phyloP scores from a whole-genome alignment of 176 grass and related monocot genomes.

The Triticum timopheevii region DNA sequence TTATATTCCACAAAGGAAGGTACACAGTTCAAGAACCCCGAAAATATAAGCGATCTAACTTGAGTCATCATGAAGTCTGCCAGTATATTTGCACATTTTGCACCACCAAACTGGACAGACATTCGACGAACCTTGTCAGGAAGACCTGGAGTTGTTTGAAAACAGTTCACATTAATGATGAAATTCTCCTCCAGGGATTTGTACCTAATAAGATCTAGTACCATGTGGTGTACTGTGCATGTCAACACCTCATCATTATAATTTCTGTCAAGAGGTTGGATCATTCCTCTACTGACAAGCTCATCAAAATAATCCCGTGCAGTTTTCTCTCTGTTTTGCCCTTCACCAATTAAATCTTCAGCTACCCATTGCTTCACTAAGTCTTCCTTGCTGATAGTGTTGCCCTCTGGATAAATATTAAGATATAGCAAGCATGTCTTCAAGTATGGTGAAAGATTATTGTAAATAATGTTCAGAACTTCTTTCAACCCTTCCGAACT shows the following conservation, averaged over 20 bases:
- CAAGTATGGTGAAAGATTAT: background rate
- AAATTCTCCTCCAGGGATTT: conserved; percentile 27
- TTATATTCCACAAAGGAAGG: background rate
- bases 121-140: conserved; percentile 9
- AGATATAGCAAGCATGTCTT: conserved; percentile 11
- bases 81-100: background rate
- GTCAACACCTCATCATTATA: background rate
- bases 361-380: background rate
- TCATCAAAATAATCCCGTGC: background rate
- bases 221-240: background rate
- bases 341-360: background rate
- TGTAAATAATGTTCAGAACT: background rate
- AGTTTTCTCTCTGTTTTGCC: background rate
- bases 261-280: background rate
- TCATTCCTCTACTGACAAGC: background rate
- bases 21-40: background rate
- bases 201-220: background rate
- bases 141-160: background rate
- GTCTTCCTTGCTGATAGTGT: background rate
- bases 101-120: background rate
- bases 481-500: background rate
- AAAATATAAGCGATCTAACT: background rate
- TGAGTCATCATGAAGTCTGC: background rate
- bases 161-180: background rate
- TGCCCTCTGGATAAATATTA: background rate